Percentiles rank a stretch among this genome's conserved stretches.
Evolutionary conservation across 78 protist genomes (phyloP).

Genomic region (Dictyostelium purpureum): DNA sequence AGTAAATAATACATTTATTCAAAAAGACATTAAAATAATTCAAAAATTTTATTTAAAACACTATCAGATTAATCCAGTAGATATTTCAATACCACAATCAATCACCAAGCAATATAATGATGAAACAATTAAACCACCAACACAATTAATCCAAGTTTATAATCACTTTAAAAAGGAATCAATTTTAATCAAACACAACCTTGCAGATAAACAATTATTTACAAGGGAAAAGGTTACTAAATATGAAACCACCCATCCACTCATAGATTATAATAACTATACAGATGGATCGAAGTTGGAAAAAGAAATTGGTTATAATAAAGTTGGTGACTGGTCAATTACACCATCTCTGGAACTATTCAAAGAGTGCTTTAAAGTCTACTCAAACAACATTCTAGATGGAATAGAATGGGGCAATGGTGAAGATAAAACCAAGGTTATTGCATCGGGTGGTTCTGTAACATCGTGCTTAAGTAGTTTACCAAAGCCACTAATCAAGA

Average conservation of each 20-base stretch:
- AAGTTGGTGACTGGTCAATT: slow-evolving; percentile 8
- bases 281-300: neutral
- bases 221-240: neutral
- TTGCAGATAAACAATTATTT: neutral
- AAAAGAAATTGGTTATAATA: neutral
- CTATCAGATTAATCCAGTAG: neutral
- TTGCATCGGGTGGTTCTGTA: slow-evolving; percentile 13
- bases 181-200: neutral
- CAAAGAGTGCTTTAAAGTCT: neutral
- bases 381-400: neutral
- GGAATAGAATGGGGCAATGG: neutral
- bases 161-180: neutral
- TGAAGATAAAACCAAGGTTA: neutral
- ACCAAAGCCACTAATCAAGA: neutral
- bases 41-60: neutral
- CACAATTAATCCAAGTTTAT: neutral
- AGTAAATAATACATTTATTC: slow-evolving; percentile 6
- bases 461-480: neutral
- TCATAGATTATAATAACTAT: neutral
- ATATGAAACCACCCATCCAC: neutral
- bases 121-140: neutral
- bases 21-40: slow-evolving; percentile 6
- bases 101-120: neutral
- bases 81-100: neutral
- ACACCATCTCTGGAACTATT: neutral